These are phyloP conservation scores for Metschnikowia henanensis DNA, from an alignment of 805 yeast genomes.

Conservation along the genomic window DNA sequence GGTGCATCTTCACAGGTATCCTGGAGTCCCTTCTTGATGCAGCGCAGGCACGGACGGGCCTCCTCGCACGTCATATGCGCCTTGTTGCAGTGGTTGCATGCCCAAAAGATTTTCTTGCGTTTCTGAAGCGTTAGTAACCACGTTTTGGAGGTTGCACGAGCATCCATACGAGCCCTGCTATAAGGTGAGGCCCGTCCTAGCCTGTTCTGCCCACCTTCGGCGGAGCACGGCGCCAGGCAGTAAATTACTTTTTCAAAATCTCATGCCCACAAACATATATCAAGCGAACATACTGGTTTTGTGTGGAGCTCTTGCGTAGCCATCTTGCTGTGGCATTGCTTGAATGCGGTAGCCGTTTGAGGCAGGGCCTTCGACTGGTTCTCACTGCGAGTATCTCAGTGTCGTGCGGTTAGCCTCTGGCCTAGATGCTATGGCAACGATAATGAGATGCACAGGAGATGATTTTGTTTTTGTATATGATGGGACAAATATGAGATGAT, in stretches of 20 bases:
- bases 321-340: conserved; percentile 3
- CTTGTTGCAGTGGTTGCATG: conserved; percentile 88
- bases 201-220: no score
- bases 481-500: no score
- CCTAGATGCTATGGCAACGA: no score
- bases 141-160: not conserved
- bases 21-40: conserved; percentile 66
- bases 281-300: conserved; percentile 6
- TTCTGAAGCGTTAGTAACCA: conserved; percentile 16
- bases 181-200: not conserved
- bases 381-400: not conserved
- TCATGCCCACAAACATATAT: not conserved
- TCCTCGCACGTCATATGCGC: conserved; percentile 93
- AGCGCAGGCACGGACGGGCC: conserved; percentile 78
- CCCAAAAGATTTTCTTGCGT: conserved; percentile 72
- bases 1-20: conserved; percentile 87
- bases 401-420: no score
- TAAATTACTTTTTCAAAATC: not conserved
- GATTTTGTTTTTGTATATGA: no score
- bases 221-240: no score
- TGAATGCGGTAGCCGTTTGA: not conserved
- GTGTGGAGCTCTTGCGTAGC: conserved; percentile 7
- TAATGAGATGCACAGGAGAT: no score
- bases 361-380: not conserved
- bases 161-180: not conserved